These are phyloP conservation scores for Cyamopsis tetragonoloba DNA, from an alignment of 306 rosid genomes.

Conservation along the genomic window DNA sequence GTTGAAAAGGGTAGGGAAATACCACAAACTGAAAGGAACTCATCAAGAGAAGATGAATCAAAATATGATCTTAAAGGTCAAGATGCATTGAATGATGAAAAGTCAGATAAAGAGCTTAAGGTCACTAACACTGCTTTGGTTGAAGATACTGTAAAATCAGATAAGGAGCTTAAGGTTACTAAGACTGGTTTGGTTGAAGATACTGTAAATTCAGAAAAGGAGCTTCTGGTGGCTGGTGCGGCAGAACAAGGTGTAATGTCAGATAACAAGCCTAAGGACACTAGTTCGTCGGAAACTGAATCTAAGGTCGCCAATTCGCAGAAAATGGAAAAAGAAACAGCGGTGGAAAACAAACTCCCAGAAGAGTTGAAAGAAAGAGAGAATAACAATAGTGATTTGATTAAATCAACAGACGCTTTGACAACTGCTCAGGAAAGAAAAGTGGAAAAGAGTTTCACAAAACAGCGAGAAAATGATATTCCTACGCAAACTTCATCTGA, in stretches of 20 bases:
- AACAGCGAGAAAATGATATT: conserved; percentile 25
- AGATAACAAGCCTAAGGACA: not conserved
- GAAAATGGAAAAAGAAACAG: not conserved
- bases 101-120: conserved; percentile 10
- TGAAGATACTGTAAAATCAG: not conserved
- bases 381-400: conserved; percentile 10
- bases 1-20: conserved; percentile 21
- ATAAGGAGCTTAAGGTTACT: not conserved
- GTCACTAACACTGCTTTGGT: not conserved
- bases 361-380: conserved; percentile 12
- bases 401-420: conserved; percentile 15
- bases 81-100: conserved; percentile 22
- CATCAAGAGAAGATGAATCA: conserved; percentile 25
- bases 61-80: conserved; percentile 4
- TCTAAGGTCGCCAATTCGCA: not conserved
- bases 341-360: conserved; percentile 2
- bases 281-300: not conserved
- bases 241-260: not conserved
- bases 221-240: not conserved
- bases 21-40: conserved; percentile 8
- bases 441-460: not conserved
- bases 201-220: not conserved
- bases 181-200: not conserved
- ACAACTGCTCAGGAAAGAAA: conserved; percentile 1
- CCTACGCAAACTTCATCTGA: conserved; percentile 4